phyloP scores from a whole-genome alignment of 768 basidiomycete genomes.

The Omphalotus guepiniiformis region DNA sequence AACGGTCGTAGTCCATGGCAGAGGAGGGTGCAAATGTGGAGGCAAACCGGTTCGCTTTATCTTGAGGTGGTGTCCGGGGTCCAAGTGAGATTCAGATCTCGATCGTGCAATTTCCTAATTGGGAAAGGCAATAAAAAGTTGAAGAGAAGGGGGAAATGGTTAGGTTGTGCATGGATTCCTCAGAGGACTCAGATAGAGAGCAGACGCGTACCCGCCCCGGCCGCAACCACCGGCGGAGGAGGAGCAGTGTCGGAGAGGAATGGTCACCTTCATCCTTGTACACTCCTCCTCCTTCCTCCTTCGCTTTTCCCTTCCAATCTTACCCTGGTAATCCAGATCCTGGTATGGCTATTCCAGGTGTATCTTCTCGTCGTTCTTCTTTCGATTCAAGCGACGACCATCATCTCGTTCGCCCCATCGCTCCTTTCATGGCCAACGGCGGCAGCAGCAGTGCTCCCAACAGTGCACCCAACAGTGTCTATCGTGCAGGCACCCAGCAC shows the following conservation, averaged over 20 bases:
- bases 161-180: too few species aligned
- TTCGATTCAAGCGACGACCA: neutral
- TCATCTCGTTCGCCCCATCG: conserved; percentile 25
- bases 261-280: too few species aligned
- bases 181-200: too few species aligned
- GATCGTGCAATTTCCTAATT: too few species aligned
- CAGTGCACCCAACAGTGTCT: conserved; percentile 26
- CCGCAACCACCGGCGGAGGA: too few species aligned
- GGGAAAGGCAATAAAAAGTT: too few species aligned
- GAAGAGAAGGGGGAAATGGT: too few species aligned
- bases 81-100: too few species aligned
- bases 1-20: conserved; percentile 45
- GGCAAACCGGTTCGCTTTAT: too few species aligned
- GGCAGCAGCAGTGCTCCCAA: conserved; percentile 13
- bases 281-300: conserved; percentile 37
- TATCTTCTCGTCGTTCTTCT: conserved; percentile 11
- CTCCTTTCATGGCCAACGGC: conserved; percentile 31
- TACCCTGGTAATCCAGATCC: conserved; percentile 68
- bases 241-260: too few species aligned
- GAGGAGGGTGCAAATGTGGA: neutral
- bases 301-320: conserved; percentile 50
- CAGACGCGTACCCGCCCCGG: too few species aligned
- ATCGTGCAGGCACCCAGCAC: conserved; percentile 20
- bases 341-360: conserved; percentile 32
- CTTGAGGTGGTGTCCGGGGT: too few species aligned